These are phyloP conservation scores for Dendrobium chrysotoxum DNA, from an alignment of 106 monocot species.

Conservation along the genomic window DNA sequence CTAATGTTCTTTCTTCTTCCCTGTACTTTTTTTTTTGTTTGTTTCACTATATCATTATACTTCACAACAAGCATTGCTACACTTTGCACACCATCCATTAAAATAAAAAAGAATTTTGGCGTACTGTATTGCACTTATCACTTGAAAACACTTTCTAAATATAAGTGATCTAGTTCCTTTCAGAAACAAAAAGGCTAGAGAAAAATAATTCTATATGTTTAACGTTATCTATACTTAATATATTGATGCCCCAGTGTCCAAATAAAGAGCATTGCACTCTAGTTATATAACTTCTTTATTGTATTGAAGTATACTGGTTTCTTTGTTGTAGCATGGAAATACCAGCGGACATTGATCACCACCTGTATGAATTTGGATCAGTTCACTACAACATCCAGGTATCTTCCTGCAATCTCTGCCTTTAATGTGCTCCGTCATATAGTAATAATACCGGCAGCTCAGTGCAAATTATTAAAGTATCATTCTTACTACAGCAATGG, in stretches of 20 bases:
- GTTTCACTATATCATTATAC: too few relatives aligned
- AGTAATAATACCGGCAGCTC: too few relatives aligned
- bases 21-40: too few relatives aligned
- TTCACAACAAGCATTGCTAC: too few relatives aligned
- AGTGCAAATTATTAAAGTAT: too few relatives aligned
- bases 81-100: too few relatives aligned
- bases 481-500: too few relatives aligned
- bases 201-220: background rate
- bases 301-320: background rate
- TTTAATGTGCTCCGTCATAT: too few relatives aligned
- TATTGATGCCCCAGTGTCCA: background rate
- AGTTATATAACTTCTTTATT: background rate
- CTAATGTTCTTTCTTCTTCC: too few relatives aligned
- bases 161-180: background rate
- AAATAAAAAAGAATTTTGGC: too few relatives aligned
- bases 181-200: background rate
- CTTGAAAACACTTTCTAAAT: too few relatives aligned
- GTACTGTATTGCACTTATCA: too few relatives aligned
- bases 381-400: constrained; percentile 60
- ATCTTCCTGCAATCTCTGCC: background rate
- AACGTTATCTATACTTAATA: background rate
- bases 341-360: constrained; percentile 42
- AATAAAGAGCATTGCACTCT: background rate
- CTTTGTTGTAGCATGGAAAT: constrained; percentile 28
- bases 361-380: constrained; percentile 55